Base-by-base conservation (phyloP, 2,329 filamentous ascomycete genomes). In the Delphinella strobiligena region DNA sequence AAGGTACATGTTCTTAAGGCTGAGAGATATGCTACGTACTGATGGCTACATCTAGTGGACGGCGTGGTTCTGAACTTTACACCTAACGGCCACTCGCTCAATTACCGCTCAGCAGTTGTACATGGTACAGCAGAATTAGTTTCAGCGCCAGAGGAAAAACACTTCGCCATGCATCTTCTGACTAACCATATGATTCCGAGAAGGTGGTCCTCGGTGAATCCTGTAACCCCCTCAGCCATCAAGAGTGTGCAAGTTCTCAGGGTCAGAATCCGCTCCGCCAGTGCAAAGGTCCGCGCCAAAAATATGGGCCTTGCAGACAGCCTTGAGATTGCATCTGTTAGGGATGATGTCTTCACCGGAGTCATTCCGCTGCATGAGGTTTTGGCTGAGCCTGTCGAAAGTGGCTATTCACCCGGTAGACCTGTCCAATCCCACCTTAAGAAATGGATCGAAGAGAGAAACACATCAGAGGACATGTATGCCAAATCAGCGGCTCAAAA, bases 251-350 rank as follows among this genome's bases (percentile, higher is more conserved):
- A 41, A 10, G 19, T 41, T 29, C 18, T 41, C 17, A 15, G 17
- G 4, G 38, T 41, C 10, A 22, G 5, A 11, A 29, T 41, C 2
- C 16, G 15, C 8, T 41, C 38, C 18, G 38, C 38, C 11, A 31
- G 24, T n/a, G 38, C 38, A 8, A 41, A 41, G 29, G 27, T 41
- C 14, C 7, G 38, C 17, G 38, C 38, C 1, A 41, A 41, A 18
- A 41, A 41, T 14, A 41, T 41, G 38, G 38, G 38, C 0, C 34
- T 41, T 17, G 38, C 38, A 19, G 38, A 41, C 19, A 32, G 27
- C 32, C 15, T 35, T n/a, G 38, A 41, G 4, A 33, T 33, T n/a
- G 38, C 22, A 9, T 27, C 38, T 4, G 11, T 19, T 17, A 22
- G 38, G n/a, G 18, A 41, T 11, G 34, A 41, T 24, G 19, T 36